Evolutionary conservation across 2,329 filamentous ascomycete genomes (phyloP), one percentile per base, ranked within the genome.

Genomic region (Gliomastix tumulicola): DNA sequence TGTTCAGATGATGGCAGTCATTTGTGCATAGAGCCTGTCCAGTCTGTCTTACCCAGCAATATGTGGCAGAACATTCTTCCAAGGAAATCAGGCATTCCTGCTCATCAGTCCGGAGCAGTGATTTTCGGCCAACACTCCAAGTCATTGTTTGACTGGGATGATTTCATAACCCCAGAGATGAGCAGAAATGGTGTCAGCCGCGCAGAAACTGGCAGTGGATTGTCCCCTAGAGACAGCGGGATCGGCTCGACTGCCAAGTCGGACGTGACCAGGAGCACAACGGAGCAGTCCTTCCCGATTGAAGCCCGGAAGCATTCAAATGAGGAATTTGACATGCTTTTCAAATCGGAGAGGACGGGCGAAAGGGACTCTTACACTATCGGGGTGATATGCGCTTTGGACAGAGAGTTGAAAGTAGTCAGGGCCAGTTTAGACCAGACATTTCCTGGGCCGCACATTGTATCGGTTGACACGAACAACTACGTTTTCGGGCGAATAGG

Each of bases 401-500:
- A 28, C 25, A 9, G 12, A 28, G 25, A 28, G 25, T 15, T 28
- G 12, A 13, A 13, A 28, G 25, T 15, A 6, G 15, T 28, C 5
- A 28, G 25, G 25, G 25, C 25, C 15, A 12, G 12, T 15, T 15
- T 28, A 28, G 25, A 28, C 5, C 5, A 28, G 8, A 28, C 25
- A 12, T 15, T 13, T 8, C 12, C 12, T 15, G 25, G 15, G 12
- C 12, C 25, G 8, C 12, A 28, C 25, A 4, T 12, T 13, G 25
- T 15, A 8, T 4, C 25, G 25, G 25, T 12, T 28, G 34, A 35
- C 18, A 13, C 7, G 7, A 28, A 19, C 19, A 13, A 7, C 22
- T 37, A 37, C 16, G 15, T 18, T 17, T 19, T 37, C 7, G 35
- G 35, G 9, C 34, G 35, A 6, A 48, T 60, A 17, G 44, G 48